phyloP scores from a whole-genome alignment of 148 eudicot species.

The Fagopyrum tataricum region DNA sequence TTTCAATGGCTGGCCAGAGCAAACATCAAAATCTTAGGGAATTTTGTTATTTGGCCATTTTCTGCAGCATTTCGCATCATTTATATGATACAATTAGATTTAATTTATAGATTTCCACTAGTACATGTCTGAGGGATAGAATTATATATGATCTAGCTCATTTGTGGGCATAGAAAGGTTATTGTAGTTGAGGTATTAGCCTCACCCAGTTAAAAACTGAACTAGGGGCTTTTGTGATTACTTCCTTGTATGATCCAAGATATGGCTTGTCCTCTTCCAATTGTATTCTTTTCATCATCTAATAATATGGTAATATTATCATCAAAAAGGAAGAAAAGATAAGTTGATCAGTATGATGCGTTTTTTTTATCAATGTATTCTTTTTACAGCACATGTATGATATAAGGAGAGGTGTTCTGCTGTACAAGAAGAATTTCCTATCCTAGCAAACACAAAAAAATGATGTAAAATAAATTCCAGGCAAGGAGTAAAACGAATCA shows the following conservation, averaged over 20 bases:
- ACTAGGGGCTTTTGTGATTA: background rate
- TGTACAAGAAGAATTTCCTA: background rate
- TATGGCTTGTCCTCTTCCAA: background rate
- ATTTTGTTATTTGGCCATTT: background rate
- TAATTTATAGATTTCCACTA: background rate
- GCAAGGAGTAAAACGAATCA: conserved; percentile 17
- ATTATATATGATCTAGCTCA: background rate
- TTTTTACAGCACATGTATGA: background rate
- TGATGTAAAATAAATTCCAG: background rate
- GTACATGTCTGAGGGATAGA: background rate
- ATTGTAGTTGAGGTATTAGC: background rate
- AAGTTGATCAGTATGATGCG: background rate
- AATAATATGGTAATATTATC: background rate
- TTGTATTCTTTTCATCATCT: conserved; percentile 6
- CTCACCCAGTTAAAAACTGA: conserved; percentile 1
- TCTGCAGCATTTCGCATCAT: background rate
- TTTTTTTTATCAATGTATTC: background rate
- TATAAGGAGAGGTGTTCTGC: background rate
- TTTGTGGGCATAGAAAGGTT: background rate
- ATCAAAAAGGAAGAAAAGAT: background rate
- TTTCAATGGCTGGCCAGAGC: background rate
- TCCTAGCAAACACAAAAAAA: background rate
- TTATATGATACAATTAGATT: background rate
- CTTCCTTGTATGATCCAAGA: background rate
- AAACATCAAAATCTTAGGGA: background rate